Base-by-base conservation (phyloP, 345 rosid genomes). In the Jatropha curcas region DNA sequence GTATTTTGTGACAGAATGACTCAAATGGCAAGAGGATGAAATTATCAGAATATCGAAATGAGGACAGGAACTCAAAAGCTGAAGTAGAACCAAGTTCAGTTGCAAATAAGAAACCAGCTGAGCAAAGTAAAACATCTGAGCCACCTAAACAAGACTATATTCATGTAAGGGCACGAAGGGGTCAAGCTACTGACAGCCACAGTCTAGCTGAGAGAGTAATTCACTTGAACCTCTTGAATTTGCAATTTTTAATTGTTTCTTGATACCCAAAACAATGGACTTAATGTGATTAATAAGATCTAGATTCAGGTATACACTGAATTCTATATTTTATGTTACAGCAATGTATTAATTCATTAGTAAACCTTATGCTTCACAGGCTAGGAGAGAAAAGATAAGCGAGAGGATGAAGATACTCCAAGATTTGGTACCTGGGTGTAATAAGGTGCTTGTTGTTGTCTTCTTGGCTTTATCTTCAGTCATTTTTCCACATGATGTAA, bases 361-460 rank as follows among this genome's bases (percentile, higher is more conserved):
- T 11, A 4, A n/a, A n/a, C 1, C 27, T 20, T 35, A 31, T 60
- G 12, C 16, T 39, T 66, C 50, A 60, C 77, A 93, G 97, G 98
- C 92, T 39, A 87, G 97, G 83, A 88, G 98, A 85, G 97, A 93
- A 74, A 93, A 89, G 77, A 91, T 93, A 56, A 82, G 98, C 41
- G 98, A 93, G 76, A 85, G 98, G 86, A 93, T 93, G 97, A 91
- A 84, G 79, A 86, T 87, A 67, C 93, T 89, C 59, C 97, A 91
- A 84, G 98, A 91, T 76, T 77, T 93, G 84, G 98, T 93, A 8
- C 98, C 97, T n/a, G 97, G 97, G 60, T 91, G 97, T 82, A 88
- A 89, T 72, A 90, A 93, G 91, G 98, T 92, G 37, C 79, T 53
- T 64, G 17, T 31, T 43, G 5, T 55, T 67, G 20, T 30, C 9